Evolutionary conservation across 495 filamentous ascomycete genomes (phyloP).

Genomic region (Aspergillus nanangensis): DNA sequence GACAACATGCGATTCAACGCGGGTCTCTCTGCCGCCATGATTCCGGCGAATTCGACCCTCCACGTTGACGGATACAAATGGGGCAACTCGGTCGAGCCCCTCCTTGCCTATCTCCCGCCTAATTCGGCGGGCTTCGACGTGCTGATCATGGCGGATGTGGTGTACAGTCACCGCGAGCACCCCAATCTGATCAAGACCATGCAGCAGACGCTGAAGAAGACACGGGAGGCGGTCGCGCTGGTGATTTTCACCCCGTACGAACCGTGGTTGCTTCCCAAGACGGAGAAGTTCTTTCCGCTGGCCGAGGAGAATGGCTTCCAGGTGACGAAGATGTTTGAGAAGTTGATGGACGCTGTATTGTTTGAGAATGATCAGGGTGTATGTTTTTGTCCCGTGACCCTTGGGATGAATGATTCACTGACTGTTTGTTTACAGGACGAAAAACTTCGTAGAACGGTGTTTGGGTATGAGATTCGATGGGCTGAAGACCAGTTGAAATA

Average conservation of each 20-base stretch:
- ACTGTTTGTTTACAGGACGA: conserved; percentile 53
- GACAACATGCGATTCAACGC: conserved; percentile 73
- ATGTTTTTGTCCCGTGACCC: conserved; percentile 16
- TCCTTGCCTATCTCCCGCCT: conserved; percentile 48
- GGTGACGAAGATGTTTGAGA: conserved; percentile 75
- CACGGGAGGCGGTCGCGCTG: conserved; percentile 56
- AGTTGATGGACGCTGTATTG: conserved; percentile 74
- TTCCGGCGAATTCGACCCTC: conserved; percentile 35
- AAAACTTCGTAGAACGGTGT: conserved; percentile 71
- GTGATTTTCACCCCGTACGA: conserved; percentile 94
- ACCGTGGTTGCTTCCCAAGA: conserved; percentile 81
- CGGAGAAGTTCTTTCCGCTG: conserved; percentile 79
- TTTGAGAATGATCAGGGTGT: conserved; percentile 83
- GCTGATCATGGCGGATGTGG: conserved; percentile 78
- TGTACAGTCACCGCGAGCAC: conserved; percentile 88
- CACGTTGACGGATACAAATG: conserved; percentile 70
- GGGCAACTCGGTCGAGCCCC: conserved; percentile 54
- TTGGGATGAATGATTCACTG: conserved; percentile 7
- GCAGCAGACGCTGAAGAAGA: conserved; percentile 52
- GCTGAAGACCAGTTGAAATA: conserved; percentile 26
- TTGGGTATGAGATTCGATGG: conserved; percentile 64
- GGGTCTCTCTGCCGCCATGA: conserved; percentile 29
- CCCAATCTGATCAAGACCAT: conserved; percentile 68
- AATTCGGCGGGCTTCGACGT: conserved; percentile 59
- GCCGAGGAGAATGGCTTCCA: conserved; percentile 61